Evolutionary conservation across 331 rosid genomes (phyloP).

Genomic region (Dryas integrifolia): DNA sequence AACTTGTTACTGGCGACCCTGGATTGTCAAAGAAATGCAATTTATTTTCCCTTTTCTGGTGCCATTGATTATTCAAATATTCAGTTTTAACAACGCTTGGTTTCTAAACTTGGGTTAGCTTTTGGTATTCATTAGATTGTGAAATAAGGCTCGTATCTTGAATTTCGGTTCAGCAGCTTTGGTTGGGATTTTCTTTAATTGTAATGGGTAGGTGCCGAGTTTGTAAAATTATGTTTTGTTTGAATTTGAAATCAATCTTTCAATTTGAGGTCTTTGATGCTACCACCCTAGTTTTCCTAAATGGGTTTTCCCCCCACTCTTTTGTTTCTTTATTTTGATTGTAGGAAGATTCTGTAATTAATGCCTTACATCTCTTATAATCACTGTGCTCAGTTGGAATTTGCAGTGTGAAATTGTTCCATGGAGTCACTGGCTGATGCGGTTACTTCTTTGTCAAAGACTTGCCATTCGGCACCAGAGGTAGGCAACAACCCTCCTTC

Average conservation of each 20-base stretch:
- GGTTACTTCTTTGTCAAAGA: constrained; percentile 41
- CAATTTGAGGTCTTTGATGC: constrained; percentile 30
- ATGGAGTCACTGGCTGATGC: constrained; percentile 65
- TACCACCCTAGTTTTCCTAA: constrained; percentile 11
- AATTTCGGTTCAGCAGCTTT: constrained; percentile 30
- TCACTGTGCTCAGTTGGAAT: constrained; percentile 41
- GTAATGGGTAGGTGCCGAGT: constrained; percentile 31
- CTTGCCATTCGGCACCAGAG: constrained; percentile 46
- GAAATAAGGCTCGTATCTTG: constrained; percentile 33
- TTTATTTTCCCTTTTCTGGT: constrained; percentile 21
- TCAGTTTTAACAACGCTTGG: neutral
- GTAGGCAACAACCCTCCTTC: constrained; percentile 42
- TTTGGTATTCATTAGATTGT: constrained; percentile 30
- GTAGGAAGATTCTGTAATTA: constrained; percentile 33
- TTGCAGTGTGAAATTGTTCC: constrained; percentile 33
- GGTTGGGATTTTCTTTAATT: constrained; percentile 33
- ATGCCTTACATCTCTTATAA: constrained; percentile 26
- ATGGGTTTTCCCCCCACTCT: neutral
- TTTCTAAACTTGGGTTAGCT: neutral
- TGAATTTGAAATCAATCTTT: constrained; percentile 30
- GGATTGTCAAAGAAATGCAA: constrained; percentile 24
- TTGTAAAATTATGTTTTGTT: constrained; percentile 29
- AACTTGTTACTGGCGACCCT: neutral
- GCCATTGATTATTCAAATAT: constrained; percentile 14
- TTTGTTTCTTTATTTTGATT: neutral